A percentile compares a stretch with the other conserved stretches of the same genome.
Evolutionary conservation across 2,329 filamentous ascomycete species (phyloP).

Genomic region (Penicillium sp.): DNA sequence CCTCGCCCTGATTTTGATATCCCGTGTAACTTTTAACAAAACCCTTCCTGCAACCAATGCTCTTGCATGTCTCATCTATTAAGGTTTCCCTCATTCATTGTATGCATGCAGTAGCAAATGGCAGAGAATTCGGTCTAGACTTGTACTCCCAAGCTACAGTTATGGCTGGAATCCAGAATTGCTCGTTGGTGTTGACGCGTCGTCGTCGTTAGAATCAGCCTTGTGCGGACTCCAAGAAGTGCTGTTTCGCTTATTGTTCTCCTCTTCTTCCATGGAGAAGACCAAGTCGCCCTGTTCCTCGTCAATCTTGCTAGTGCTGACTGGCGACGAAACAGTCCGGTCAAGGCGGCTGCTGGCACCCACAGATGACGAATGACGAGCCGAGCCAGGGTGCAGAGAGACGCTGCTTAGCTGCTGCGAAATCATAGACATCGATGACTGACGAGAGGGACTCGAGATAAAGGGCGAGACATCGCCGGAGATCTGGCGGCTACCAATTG

Average conservation of each 20-base stretch:
- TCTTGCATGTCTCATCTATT: too few relatives aligned
- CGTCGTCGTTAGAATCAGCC: too few relatives aligned
- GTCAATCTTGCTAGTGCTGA: conserved; percentile 40
- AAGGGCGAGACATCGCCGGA: conserved; percentile 44
- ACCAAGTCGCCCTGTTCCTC: conserved; percentile 41
- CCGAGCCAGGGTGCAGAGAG: conserved; percentile 37
- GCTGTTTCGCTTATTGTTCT: conserved; percentile 37
- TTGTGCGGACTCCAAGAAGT: conserved; percentile 30
- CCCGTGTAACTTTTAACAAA: too few relatives aligned
- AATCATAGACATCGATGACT: conserved; percentile 53
- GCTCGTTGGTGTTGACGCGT: too few relatives aligned
- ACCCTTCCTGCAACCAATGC: too few relatives aligned
- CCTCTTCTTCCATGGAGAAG: conserved; percentile 46
- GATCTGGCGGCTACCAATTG: conserved; percentile 41
- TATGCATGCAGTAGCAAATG: too few relatives aligned
- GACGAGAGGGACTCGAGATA: conserved; percentile 48
- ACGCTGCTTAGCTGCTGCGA: conserved; percentile 47
- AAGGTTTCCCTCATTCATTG: too few relatives aligned
- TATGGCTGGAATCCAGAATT: too few relatives aligned
- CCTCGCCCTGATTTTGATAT: too few relatives aligned
- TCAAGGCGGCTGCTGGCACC: conserved; percentile 29
- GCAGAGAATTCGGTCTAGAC: too few relatives aligned
- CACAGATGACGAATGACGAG: conserved; percentile 30
- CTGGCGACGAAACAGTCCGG: conserved; percentile 40
- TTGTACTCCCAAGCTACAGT: too few relatives aligned